Base-by-base conservation (phyloP, 2,329 filamentous ascomycete genomes). In the Alternaria longipes region DNA sequence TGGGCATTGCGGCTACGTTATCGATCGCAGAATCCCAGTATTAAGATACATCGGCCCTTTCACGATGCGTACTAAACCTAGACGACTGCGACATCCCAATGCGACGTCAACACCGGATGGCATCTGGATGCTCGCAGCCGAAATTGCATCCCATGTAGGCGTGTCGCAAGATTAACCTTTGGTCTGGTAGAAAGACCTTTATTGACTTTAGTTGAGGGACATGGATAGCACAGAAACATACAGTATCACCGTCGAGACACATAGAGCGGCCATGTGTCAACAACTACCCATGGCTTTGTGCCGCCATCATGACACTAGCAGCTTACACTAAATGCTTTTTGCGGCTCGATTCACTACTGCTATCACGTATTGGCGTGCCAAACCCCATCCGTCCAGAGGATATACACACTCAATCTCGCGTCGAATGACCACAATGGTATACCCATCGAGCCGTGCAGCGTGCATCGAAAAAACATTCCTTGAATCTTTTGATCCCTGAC, bases 11-110 rank as follows among this genome's bases (percentile, higher is more conserved):
- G 28, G 41, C 56, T 38, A 49, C 56, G 51, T 45, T 36, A 50
- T 56, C 56, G 36, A 59, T 59, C 56, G 54, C 44, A 46, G 47
- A 57, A 57, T 62, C 56, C 57, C 59, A 56, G 51, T 34, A 62
- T 40, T 51, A 18, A 50, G 36, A 50, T 44, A 20, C 22, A 28
- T 58, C 56, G 49, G 42, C 12, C 51, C 50, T 44, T 18, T 54
- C 44, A 54, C 55, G 22, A 44, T 24, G 32, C 24, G 9, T 22
- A 36, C 38, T 40, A 46, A 40, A 24, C 18, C 56, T 24, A 38
- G 40, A 36, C 52, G 44, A 45, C 54, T 69, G 65, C 56, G 66
- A 69, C 67, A 45, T 59, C 52, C 47, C 56, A 56, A 60, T 68
- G 56, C 59, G 60, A 68, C 65, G 24, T 56, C 47, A 51, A 61